Conservation (phyloP, 805 yeast genomes). For the Schwanniomyces sp. region DNA sequence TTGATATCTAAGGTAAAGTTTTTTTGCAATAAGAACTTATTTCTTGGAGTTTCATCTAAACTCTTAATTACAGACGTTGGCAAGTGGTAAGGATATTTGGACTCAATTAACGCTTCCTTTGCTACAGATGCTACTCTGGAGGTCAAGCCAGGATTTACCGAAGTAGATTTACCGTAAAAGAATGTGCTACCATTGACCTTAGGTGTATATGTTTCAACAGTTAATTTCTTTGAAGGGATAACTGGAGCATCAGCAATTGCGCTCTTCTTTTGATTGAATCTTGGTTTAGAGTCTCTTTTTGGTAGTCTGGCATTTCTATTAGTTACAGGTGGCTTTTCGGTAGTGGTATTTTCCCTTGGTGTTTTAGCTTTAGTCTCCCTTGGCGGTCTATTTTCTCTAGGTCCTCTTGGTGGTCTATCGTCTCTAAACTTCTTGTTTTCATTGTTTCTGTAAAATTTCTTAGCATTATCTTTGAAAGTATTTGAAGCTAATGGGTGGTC, state of each 20-base stretch:
- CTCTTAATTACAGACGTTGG: slow-evolving; percentile 32
- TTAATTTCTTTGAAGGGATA: slow-evolving; percentile 6
- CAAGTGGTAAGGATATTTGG: slow-evolving; percentile 42
- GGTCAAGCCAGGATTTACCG: slow-evolving; percentile 22
- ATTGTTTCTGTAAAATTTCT: background rate
- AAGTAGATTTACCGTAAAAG: slow-evolving; percentile 38
- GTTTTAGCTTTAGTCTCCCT: background rate
- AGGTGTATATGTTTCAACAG: slow-evolving; percentile 16
- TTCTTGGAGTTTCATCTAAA: slow-evolving; percentile 16
- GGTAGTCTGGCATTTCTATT: background rate
- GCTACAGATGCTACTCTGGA: slow-evolving; percentile 41
- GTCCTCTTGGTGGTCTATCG: slow-evolving; percentile 1
- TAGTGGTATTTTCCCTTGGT: background rate
- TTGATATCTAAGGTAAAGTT: slow-evolving; percentile 26
- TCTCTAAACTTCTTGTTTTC: background rate
- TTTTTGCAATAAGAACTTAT: slow-evolving; percentile 32
- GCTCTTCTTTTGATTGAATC: background rate
- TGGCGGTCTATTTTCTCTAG: slow-evolving; percentile 1
- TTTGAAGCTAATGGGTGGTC: slow-evolving; percentile 19
- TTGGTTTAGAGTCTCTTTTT: background rate
- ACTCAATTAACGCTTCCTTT: slow-evolving; percentile 34
- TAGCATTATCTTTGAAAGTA: slow-evolving; percentile 3
- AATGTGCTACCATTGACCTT: slow-evolving; percentile 25
- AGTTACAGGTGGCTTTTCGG: background rate
- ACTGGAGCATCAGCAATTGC: background rate